These are phyloP conservation scores for Arabis alpina DNA, from an alignment of 345 rosid genomes.

Conservation along the genomic window DNA sequence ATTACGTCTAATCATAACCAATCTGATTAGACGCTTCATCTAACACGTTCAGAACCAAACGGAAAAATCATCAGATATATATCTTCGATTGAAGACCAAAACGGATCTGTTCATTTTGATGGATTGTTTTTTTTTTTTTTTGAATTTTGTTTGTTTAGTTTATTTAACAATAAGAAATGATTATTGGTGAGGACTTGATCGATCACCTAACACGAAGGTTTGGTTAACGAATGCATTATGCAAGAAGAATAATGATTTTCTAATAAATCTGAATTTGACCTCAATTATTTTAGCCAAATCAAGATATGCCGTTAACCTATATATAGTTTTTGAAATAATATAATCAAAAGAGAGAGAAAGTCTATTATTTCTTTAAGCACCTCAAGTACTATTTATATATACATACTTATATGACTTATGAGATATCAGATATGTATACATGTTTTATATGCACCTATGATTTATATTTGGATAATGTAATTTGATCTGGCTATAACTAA, in stretches of 20 bases:
- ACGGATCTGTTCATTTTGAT: conserved; percentile 10
- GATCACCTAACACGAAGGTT: conserved; percentile 45
- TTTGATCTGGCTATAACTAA: conserved; percentile 17
- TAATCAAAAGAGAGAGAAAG: background rate
- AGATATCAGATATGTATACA: conserved; percentile 13
- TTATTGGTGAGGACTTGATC: conserved; percentile 38
- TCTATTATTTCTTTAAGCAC: conserved; percentile 18
- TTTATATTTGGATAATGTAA: conserved; percentile 24
- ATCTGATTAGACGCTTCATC: conserved; percentile 40
- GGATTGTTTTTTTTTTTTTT: conserved; percentile 6
- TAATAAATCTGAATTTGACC: conserved; percentile 28
- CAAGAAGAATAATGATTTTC: background rate
- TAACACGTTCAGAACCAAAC: conserved; percentile 22
- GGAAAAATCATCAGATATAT: conserved; percentile 6
- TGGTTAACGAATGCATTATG: conserved; percentile 10
- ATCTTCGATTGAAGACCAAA: conserved; percentile 3
- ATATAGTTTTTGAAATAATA: background rate
- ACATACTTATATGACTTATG: background rate
- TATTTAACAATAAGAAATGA: background rate
- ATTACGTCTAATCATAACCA: conserved; percentile 34
- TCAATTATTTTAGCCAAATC: conserved; percentile 15
- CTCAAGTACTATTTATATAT: conserved; percentile 11
- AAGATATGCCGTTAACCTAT: conserved; percentile 19
- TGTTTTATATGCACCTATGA: background rate
- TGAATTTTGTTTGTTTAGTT: background rate